A percentile compares a stretch with the other conserved stretches of the same genome.
Conservation (phyloP, 2,329 filamentous ascomycete species). For the Curvularia eragrostidis region DNA sequence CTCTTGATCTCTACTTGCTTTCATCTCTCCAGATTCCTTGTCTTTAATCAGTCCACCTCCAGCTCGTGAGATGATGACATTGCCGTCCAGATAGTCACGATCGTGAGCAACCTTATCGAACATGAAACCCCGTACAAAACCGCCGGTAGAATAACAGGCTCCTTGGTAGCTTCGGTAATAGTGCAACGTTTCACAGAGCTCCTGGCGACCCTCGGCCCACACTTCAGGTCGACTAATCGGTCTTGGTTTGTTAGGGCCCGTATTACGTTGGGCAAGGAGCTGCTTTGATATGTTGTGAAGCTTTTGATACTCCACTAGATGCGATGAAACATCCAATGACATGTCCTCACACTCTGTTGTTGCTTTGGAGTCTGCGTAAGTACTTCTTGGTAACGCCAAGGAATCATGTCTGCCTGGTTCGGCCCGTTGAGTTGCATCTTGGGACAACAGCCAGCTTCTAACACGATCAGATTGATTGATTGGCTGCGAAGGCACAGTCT, state of each 20-base stretch:
- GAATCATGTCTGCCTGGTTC: not conserved
- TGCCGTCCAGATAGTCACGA: conserved; percentile 65
- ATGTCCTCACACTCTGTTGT: conserved; percentile 7
- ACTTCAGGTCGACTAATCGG: conserved; percentile 55
- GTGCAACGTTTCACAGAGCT: conserved; percentile 67
- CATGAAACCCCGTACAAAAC: conserved; percentile 64
- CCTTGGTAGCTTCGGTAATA: conserved; percentile 69
- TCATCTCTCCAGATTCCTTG: conserved; percentile 54
- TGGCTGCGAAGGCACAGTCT: not conserved
- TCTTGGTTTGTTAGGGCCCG: conserved; percentile 40
- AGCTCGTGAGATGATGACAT: conserved; percentile 69
- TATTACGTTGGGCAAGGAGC: conserved; percentile 19
- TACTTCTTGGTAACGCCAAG: not conserved
- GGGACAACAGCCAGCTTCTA: not conserved
- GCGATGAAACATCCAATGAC: not conserved
- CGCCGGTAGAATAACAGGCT: conserved; percentile 61
- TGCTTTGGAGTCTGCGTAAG: conserved; percentile 8
- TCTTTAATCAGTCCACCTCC: conserved; percentile 62
- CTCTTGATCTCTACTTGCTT: conserved; percentile 57
- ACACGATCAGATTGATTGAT: not conserved
- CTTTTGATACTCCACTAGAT: not conserved
- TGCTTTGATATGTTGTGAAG: conserved; percentile 23
- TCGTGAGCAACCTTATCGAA: conserved; percentile 62
- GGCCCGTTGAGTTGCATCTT: not conserved
- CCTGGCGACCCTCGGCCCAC: conserved; percentile 65